phyloP scores from a whole-genome alignment of 2,329 filamentous ascomycete species.

The Cladorrhinum sp. region DNA sequence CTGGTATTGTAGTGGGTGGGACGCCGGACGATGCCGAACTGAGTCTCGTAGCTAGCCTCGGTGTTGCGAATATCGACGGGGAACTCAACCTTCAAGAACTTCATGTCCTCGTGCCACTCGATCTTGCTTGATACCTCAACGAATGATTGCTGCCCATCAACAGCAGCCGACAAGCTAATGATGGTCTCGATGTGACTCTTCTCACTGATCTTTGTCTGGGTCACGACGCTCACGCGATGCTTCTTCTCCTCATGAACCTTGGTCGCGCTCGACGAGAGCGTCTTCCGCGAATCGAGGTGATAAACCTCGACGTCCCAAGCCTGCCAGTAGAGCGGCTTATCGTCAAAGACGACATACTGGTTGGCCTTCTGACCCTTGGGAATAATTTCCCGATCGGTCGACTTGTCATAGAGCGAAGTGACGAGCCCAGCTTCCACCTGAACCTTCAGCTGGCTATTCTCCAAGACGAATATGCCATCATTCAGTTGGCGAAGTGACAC shows the following conservation, averaged over 20 bases:
- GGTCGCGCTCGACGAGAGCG: conserved; percentile 66
- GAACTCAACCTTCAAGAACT: conserved; percentile 98
- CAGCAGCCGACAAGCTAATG: conserved; percentile 70
- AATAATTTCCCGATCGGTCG: conserved; percentile 72
- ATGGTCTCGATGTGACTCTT: conserved; percentile 83
- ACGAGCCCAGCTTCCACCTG: conserved; percentile 73
- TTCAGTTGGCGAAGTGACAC: conserved; percentile 51
- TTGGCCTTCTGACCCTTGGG: conserved; percentile 74
- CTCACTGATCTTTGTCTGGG: conserved; percentile 83
- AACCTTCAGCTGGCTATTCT: conserved; percentile 74
- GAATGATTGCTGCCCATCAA: conserved; percentile 62
- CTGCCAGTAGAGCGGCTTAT: conserved; percentile 96
- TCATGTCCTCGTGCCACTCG: conserved; percentile 97
- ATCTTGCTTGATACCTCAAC: conserved; percentile 81
- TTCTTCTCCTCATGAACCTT: conserved; percentile 67
- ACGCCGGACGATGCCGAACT: conserved; percentile 82
- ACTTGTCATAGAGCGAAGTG: conserved; percentile 76
- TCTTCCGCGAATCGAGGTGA: conserved; percentile 81
- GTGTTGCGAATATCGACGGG: conserved; percentile 88
- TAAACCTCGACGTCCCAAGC: conserved; percentile 98
- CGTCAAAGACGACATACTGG: conserved; percentile 91
- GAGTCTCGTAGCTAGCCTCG: conserved; percentile 91
- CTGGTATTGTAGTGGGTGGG: conserved; percentile 97
- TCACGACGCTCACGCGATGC: conserved; percentile 77
- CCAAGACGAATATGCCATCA: conserved; percentile 68